Percentiles rank a stretch among this genome's conserved stretches.
phyloP scores from a whole-genome alignment of 164 flowering plant genomes.

The Pachysandra terminalis region DNA sequence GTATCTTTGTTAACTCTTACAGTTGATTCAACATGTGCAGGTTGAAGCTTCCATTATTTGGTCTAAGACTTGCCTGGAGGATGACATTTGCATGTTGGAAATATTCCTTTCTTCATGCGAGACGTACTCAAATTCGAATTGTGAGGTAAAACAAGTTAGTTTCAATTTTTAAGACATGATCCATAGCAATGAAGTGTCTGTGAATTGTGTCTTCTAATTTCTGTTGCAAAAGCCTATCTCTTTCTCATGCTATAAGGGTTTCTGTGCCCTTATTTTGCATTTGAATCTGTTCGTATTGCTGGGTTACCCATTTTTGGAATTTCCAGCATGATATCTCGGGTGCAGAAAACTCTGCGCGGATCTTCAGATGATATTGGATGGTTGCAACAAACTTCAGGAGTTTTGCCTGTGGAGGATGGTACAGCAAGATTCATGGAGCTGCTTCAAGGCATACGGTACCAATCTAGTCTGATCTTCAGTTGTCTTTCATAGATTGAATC shows the following conservation, averaged over 20 bases:
- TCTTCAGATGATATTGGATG: conserved; percentile 92
- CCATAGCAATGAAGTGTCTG: not conserved
- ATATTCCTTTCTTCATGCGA: conserved; percentile 28
- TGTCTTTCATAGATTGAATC: not conserved
- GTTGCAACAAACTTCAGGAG: conserved; percentile 61
- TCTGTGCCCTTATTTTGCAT: not conserved
- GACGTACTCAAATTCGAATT: conserved; percentile 31
- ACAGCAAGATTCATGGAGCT: conserved; percentile 73
- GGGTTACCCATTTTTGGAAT: conserved; percentile 11
- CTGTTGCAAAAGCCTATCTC: not conserved
- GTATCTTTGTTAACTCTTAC: conserved; percentile 4
- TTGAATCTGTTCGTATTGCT: no score
- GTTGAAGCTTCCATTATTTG: conserved; percentile 59
- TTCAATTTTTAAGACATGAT: conserved; percentile 1
- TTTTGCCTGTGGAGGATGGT: conserved; percentile 73
- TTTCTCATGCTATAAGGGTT: not conserved
- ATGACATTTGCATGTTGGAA: conserved; percentile 43
- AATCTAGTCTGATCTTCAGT: not conserved
- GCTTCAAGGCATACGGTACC: conserved; percentile 65
- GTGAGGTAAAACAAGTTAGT: conserved; percentile 45
- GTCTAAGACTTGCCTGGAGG: conserved; percentile 51
- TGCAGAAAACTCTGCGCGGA: conserved; percentile 59
- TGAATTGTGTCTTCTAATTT: not conserved
- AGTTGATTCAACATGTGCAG: conserved; percentile 29
- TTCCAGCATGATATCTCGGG: conserved; percentile 51